Base-by-base conservation (phyloP, 768 basidiomycete genomes). In the Lactarius trivialis region DNA sequence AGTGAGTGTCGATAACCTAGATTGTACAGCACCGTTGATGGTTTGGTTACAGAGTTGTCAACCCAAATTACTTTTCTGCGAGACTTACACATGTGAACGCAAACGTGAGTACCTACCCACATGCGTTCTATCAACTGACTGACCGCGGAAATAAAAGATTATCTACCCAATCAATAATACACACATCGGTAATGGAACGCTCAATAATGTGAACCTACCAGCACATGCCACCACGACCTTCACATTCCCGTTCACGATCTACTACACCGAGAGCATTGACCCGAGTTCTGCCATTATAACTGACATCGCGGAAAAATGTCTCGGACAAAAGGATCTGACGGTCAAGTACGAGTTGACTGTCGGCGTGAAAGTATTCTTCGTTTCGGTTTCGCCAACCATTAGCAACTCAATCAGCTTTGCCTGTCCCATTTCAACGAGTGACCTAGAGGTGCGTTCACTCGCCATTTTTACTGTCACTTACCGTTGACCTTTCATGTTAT, bases 61-160 rank as follows among this genome's bases (percentile, higher is more conserved):
- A 93, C 68, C 91, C 91, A 32, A 93, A 93, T 71, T 91, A 83
- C 73, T 91, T 93, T 70, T 73, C 80, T 9, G 85, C 88, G 11
- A 78, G 78, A 21, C 80, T 93, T 72, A 79, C 80, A 57, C 79
- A 80, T 60, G 82, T 93, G 65, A 76, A 80, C 49, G 86, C 85
- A 4, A 73, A 85, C 43, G 87, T 87, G 71, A 56, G 73, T 9
- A 43, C 2, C 48, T 24, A 28, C 41, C n/a, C 7, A 53, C 57
- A 45, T 69, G 43, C 8, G 3, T 21, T 3, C 5, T 28, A 33
- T 56, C 24, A 52, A 34, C n/a, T n/a, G 57, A 7, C 67, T 60
- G 11, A 39, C 36, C 28, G 36, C 32, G 2, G 24, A 12, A 58
- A 39, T 56, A 30, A 30, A 30, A 90, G 87, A 80, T 91, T 55